Evolutionary conservation across 1,139 yeast species (phyloP).

Genomic region (Kodamaea derodonti): DNA sequence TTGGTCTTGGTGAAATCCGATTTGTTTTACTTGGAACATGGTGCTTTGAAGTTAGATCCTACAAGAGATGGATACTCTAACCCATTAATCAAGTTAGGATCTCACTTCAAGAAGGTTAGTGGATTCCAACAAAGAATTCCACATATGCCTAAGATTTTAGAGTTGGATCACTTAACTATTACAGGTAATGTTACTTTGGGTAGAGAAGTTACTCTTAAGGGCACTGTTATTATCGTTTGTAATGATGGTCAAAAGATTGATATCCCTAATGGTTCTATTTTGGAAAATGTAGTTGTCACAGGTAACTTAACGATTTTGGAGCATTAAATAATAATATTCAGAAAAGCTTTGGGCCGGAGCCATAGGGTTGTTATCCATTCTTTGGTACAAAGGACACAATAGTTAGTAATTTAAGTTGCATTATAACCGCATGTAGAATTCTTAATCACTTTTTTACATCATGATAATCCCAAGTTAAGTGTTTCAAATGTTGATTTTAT

Average conservation of each 20-base stretch:
- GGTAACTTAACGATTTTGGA: conserved; percentile 95
- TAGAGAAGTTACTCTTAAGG: conserved; percentile 85
- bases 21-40: conserved; percentile 85
- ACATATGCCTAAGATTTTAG: conserved; percentile 94
- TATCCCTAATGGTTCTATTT: conserved; percentile 91
- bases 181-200: conserved; percentile 96
- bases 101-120: conserved; percentile 92
- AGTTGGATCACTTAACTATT: conserved; percentile 93
- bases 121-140: conserved; percentile 89
- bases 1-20: conserved; percentile 94
- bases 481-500: too few relatives aligned
- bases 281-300: conserved; percentile 95
- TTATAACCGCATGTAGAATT: not conserved
- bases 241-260: conserved; percentile 96
- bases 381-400: conserved; percentile 63
- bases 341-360: too few relatives aligned
- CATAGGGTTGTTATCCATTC: conserved; percentile 92
- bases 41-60: conserved; percentile 81
- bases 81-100: conserved; percentile 93
- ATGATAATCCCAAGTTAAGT: too few relatives aligned
- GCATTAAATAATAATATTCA: conserved; percentile 67
- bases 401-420: not conserved
- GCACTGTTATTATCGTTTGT: conserved; percentile 96
- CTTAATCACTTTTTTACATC: too few relatives aligned
- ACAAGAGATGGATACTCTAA: conserved; percentile 83